Conservation (phyloP, 495 filamentous ascomycete genomes). For the Penicillium flavigenum region DNA sequence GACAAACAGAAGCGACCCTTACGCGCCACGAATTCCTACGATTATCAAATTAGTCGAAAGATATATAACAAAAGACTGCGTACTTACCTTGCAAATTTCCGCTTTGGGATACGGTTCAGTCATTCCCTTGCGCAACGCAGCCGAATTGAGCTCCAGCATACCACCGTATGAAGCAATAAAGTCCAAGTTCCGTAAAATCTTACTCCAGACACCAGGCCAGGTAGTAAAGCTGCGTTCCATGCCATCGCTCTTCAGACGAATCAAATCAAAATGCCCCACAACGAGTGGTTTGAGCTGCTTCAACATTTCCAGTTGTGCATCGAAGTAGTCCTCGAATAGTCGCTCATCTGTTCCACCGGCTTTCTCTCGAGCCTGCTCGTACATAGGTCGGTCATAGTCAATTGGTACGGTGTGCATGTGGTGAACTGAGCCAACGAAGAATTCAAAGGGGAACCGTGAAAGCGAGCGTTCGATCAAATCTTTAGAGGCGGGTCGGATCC, state of each 20-base stretch:
- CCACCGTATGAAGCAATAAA: conserved; percentile 71
- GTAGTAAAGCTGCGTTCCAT: conserved; percentile 56
- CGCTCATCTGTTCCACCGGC: conserved; percentile 66
- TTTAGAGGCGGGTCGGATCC: conserved; percentile 70
- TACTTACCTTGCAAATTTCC: conserved; percentile 72
- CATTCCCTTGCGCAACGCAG: conserved; percentile 84
- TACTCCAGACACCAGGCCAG: conserved; percentile 67
- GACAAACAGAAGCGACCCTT: conserved; percentile 84
- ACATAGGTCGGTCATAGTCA: conserved; percentile 73
- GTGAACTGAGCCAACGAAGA: conserved; percentile 89
- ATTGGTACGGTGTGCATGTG: conserved; percentile 85
- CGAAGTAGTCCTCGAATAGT: conserved; percentile 80
- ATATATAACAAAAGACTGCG: not conserved
- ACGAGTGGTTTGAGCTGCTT: conserved; percentile 68
- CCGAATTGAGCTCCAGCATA: conserved; percentile 84
- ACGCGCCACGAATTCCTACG: conserved; percentile 56
- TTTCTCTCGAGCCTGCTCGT: conserved; percentile 57
- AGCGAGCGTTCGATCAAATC: conserved; percentile 58
- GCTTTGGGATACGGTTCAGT: conserved; percentile 82
- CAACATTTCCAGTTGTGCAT: conserved; percentile 82
- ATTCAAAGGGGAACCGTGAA: conserved; percentile 64
- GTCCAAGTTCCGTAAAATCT: conserved; percentile 69
- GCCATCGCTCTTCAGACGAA: conserved; percentile 72
- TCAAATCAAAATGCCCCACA: conserved; percentile 92
- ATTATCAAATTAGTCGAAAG: conserved; percentile 12